phyloP scores from a whole-genome alignment of 495 filamentous ascomycete species.

The Xylaria telfairii region DNA sequence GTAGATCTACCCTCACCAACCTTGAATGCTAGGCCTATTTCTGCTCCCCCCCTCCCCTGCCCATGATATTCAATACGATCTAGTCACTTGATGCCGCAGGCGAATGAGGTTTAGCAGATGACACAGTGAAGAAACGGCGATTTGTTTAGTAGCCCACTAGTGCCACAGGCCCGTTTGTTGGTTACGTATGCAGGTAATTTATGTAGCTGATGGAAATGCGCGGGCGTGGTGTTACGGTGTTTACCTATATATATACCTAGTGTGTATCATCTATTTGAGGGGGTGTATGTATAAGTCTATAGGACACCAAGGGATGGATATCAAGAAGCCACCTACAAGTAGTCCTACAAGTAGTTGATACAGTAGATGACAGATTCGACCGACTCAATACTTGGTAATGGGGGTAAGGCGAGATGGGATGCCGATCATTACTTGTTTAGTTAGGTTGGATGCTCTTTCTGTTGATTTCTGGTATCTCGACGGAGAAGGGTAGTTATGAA shows the following conservation, averaged over 20 bases:
- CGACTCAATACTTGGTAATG: not conserved
- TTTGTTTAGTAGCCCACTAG: constrained; percentile 5
- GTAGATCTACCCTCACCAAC: not conserved
- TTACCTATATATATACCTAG: not conserved
- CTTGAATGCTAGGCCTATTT: constrained; percentile 7
- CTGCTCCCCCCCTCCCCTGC: not conserved
- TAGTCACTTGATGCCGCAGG: not conserved
- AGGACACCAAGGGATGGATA: not conserved
- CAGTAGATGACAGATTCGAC: not conserved
- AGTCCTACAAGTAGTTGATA: not conserved
- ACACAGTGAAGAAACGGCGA: not conserved
- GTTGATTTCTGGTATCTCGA: not conserved
- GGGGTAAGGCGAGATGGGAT: not conserved
- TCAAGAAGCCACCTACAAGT: not conserved
- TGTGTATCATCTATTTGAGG: not conserved
- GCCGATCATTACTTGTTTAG: not conserved
- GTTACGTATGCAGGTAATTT: constrained; percentile 11
- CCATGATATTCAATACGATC: not conserved
- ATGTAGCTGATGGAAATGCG: not conserved
- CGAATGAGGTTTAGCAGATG: not conserved
- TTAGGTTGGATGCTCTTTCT: not conserved
- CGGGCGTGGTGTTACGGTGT: constrained; percentile 6
- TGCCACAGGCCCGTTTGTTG: not conserved
- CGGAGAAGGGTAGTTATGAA: not conserved
- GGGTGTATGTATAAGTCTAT: constrained; percentile 3